Evolutionary conservation across 495 filamentous ascomycete genomes (phyloP), one percentile per base, ranked within the genome.

Genomic region (Platismatia glauca): DNA sequence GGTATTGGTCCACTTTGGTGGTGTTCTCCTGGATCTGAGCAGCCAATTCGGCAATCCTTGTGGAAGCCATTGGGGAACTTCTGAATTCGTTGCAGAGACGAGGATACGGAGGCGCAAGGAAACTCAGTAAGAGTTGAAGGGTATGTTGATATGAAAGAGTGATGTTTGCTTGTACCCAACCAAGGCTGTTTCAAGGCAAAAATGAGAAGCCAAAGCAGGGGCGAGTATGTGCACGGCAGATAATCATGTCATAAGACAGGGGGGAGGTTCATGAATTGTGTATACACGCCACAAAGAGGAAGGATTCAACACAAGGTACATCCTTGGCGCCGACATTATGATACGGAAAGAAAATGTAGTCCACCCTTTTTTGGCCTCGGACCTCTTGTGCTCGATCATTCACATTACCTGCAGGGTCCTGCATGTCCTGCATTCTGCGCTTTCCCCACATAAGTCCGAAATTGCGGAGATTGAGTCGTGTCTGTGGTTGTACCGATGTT

Each of bases 1-100:
- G 55, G 44, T 67, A 64, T n/a, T n/a, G n/a, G 31, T 67, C 63
- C 39, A 69, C 60, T 55, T 55, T 62, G 1, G 34, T 6, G 4
- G 59, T 68, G 44, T 66, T 61, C 16, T 52, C 41, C 18, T 35
- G 39, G 4, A 68, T 65, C 11, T 33, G 44, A 33, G 27, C 34
- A 39, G 55, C 55, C 7, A 58, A 12, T 0, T 58, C 35, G 15
- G 34, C 34, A 20, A 58, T 58, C 18, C 55, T 39, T 24, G 55
- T 38, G 4, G 33, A 39, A 15, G 55, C 12, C 55, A 58, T 58
- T 39, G 20, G 5, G 12, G 55, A 7, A 38, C 1, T 38, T 35
- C 22, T 35, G 37, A 16, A 11, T 15, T 18, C 38, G 11, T 7
- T 39, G 15, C 11, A 4, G 37, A 16, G 55, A 38, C 3, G 12